Evolutionary conservation across 1,284 basidiomycete genomes (phyloP).

Genomic region (Cryptococcus amylolentus): DNA sequence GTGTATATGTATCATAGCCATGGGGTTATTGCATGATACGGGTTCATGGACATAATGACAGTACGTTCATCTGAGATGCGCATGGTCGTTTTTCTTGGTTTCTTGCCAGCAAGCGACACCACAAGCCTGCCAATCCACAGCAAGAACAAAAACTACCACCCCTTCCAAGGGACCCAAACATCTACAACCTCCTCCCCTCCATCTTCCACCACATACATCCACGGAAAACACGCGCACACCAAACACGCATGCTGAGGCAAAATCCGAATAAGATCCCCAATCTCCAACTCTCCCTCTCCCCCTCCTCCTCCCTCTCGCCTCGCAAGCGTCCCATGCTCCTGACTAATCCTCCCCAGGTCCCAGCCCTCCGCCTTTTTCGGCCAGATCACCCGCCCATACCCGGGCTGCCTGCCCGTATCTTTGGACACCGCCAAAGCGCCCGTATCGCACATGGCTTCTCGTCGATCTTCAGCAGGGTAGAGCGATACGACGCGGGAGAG

Average conservation of each 20-base stretch:
- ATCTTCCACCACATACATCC: constrained; percentile 75
- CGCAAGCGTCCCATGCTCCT: constrained; percentile 72
- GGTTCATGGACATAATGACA: too few relatives aligned
- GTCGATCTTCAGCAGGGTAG: constrained; percentile 61
- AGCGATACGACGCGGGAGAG: constrained; percentile 69
- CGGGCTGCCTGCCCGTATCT: constrained; percentile 68
- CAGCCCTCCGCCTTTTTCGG: constrained; percentile 56
- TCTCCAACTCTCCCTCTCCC: constrained; percentile 48
- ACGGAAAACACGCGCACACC: constrained; percentile 69
- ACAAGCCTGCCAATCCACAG: not conserved
- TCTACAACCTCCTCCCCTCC: constrained; percentile 63
- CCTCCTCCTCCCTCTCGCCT: constrained; percentile 16
- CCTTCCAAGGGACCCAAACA: constrained; percentile 87
- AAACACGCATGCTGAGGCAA: constrained; percentile 59
- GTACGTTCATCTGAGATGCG: too few relatives aligned
- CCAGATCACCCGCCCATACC: constrained; percentile 64
- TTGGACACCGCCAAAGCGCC: constrained; percentile 81
- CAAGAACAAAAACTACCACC: constrained; percentile 58
- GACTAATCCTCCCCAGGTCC: constrained; percentile 68
- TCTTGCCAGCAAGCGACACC: too few relatives aligned
- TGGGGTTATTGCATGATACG: too few relatives aligned
- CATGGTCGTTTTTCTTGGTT: too few relatives aligned
- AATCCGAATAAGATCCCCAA: constrained; percentile 56
- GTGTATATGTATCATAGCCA: too few relatives aligned
- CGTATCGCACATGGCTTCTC: constrained; percentile 63